phyloP scores from a whole-genome alignment of 768 basidiomycete genomes.

The Lentinula guzmanii region DNA sequence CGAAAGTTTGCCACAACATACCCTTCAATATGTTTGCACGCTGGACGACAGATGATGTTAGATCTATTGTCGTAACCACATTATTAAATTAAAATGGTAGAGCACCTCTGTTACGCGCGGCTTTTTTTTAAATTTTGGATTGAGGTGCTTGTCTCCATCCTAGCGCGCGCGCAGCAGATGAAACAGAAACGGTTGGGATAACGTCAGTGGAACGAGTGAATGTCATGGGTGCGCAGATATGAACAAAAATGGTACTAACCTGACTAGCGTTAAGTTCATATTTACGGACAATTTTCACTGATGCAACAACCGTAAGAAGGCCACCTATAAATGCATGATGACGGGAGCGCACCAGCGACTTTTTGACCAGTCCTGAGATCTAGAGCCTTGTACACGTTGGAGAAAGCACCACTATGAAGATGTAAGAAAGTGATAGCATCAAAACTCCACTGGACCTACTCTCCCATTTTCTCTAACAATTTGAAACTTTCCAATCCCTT shows the following conservation, averaged over 20 bases:
- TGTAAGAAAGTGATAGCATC: conserved; percentile 15
- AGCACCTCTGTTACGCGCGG: conserved; percentile 97
- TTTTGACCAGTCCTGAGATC: conserved; percentile 61
- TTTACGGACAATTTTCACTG: conserved; percentile 94
- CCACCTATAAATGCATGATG: conserved; percentile 8
- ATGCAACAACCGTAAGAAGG: conserved; percentile 15
- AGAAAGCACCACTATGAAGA: conserved; percentile 58
- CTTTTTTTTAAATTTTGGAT: conserved; percentile 92
- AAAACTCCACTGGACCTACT: conserved; percentile 49
- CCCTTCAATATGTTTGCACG: conserved; percentile 97
- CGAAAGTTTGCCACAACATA: conserved; percentile 17
- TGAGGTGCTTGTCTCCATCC: conserved; percentile 92
- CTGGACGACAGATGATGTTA: conserved; percentile 39
- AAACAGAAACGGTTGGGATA: conserved; percentile 13
- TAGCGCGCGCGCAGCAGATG: conserved; percentile 23
- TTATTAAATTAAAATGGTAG: conserved; percentile 20
- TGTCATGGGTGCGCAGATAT: conserved; percentile 15
- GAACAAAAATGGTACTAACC: conserved; percentile 50
- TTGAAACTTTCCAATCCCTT: conserved; percentile 78
- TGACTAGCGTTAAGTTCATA: conserved; percentile 87
- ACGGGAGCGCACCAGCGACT: conserved; percentile 64
- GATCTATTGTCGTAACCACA: conserved; percentile 12
- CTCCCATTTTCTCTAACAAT: conserved; percentile 86
- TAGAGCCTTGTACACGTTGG: conserved; percentile 79
- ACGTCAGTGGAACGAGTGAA: conserved; percentile 12